Conservation (phyloP, 2,329 filamentous ascomycete genomes). For the Hymenoscyphus scutula region DNA sequence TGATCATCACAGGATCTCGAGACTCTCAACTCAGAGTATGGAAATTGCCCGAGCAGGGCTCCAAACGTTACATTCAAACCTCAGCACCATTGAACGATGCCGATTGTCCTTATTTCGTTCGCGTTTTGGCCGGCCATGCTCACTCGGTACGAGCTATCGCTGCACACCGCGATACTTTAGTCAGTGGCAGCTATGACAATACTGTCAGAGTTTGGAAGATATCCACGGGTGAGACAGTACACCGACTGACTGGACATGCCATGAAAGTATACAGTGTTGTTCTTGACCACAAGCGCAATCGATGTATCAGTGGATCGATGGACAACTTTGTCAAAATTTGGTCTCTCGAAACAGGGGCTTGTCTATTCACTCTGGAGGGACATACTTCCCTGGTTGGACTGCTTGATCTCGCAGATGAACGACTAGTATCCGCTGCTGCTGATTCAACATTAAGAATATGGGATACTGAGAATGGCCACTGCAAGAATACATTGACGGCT, state of each 20-base stretch:
- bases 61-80: constrained; percentile 75
- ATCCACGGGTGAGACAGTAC: constrained; percentile 84
- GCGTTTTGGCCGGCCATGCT: constrained; percentile 78
- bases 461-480: constrained; percentile 91
- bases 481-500: constrained; percentile 84
- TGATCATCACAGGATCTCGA: constrained; percentile 96
- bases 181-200: constrained; percentile 95
- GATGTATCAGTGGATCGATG: constrained; percentile 98
- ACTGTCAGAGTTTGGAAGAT: constrained; percentile 97
- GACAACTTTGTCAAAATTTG: constrained; percentile 97
- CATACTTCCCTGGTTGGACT: constrained; percentile 90
- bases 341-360: constrained; percentile 83
- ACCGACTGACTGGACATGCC: constrained; percentile 80
- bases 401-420: constrained; percentile 82
- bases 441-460: constrained; percentile 95
- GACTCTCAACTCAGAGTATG: constrained; percentile 93
- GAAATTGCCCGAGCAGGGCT: constrained; percentile 81
- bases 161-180: constrained; percentile 90
- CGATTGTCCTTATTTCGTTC: constrained; percentile 93
- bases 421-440: constrained; percentile 89
- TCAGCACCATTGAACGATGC: constrained; percentile 69
- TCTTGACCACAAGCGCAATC: constrained; percentile 83
- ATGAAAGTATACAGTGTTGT: constrained; percentile 98
- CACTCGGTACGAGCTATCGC: constrained; percentile 96
- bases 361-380: constrained; percentile 86